A percentile compares a stretch with the other conserved stretches of the same genome.
Conservation (phyloP, 2,329 filamentous ascomycete species). For the Neospermospora avenae region DNA sequence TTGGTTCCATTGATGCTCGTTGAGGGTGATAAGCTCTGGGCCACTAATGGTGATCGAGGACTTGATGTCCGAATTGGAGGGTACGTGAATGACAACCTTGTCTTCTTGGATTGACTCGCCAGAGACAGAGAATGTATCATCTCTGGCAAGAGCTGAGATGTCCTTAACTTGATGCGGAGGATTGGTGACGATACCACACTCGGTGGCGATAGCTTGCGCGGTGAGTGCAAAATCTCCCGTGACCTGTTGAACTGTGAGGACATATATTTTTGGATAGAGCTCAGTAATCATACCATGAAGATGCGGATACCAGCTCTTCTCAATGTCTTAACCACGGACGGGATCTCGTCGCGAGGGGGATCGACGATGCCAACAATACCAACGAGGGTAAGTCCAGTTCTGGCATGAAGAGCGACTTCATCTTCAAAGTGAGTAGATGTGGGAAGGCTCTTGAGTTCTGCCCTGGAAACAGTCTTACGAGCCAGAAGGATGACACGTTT, state of each 20-base stretch:
- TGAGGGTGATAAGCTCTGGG: slow-evolving; percentile 61
- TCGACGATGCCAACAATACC: slow-evolving; percentile 58
- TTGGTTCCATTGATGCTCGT: slow-evolving; percentile 65
- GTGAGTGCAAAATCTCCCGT: slow-evolving; percentile 77
- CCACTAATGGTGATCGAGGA: slow-evolving; percentile 62
- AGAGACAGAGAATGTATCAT: slow-evolving; percentile 18
- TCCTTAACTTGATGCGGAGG: slow-evolving; percentile 48
- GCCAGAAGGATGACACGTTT: slow-evolving; percentile 66
- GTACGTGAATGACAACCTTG: slow-evolving; percentile 4
- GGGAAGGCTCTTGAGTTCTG: slow-evolving; percentile 39
- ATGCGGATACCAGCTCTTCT: slow-evolving; percentile 70
- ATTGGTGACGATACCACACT: slow-evolving; percentile 67
- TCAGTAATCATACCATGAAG: slow-evolving; percentile 57
- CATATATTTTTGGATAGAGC: background rate
- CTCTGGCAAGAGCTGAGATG: slow-evolving; percentile 40
- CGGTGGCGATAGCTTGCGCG: slow-evolving; percentile 66
- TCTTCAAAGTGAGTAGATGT: slow-evolving; percentile 53
- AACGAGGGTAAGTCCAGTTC: slow-evolving; percentile 47
- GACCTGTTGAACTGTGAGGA: slow-evolving; percentile 42
- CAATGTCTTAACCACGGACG: slow-evolving; percentile 57
- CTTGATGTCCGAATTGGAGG: slow-evolving; percentile 8
- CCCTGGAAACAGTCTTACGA: slow-evolving; percentile 51
- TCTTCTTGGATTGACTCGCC: slow-evolving; percentile 15
- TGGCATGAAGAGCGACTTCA: slow-evolving; percentile 52
- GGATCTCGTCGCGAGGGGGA: slow-evolving; percentile 57